Percentiles rank a stretch among this genome's conserved stretches.
Evolutionary conservation across 1,139 yeast species (phyloP).

Genomic region (Yamadazyma trypodendri): DNA sequence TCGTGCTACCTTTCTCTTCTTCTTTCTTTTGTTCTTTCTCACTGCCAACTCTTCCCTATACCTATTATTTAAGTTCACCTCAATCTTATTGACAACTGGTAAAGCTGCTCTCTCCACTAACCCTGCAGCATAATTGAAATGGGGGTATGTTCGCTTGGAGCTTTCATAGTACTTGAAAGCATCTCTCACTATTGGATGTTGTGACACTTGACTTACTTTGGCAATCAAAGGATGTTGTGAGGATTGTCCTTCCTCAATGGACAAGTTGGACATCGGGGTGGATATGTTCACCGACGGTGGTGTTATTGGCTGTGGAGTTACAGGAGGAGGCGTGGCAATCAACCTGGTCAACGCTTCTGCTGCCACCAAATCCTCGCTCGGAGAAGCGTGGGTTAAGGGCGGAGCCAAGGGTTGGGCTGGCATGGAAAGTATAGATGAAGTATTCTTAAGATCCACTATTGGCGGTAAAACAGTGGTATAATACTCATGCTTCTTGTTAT

Average conservation of each 20-base stretch:
- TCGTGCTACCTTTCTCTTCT: slow-evolving; percentile 23
- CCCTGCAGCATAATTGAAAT: slow-evolving; percentile 67
- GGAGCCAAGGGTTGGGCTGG: not conserved
- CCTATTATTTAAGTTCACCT: slow-evolving; percentile 42
- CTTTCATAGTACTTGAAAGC: slow-evolving; percentile 61
- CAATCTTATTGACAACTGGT: slow-evolving; percentile 54
- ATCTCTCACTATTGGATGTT: slow-evolving; percentile 52
- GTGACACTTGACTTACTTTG: slow-evolving; percentile 43
- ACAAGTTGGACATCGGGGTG: slow-evolving; percentile 16
- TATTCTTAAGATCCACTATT: not conserved
- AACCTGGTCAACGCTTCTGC: slow-evolving; percentile 40
- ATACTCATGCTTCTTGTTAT: not conserved
- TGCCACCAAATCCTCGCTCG: slow-evolving; percentile 21
- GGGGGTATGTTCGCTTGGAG: slow-evolving; percentile 52
- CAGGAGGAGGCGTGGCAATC: slow-evolving; percentile 16
- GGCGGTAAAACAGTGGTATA: not conserved
- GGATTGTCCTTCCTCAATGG: slow-evolving; percentile 13
- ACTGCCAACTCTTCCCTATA: slow-evolving; percentile 29
- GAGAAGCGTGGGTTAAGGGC: not conserved
- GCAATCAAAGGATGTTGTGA: slow-evolving; percentile 40
- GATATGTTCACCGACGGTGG: slow-evolving; percentile 13
- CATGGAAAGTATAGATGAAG: not conserved
- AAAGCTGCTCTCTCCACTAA: slow-evolving; percentile 62
- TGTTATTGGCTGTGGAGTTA: slow-evolving; percentile 9
- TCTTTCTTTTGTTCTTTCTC: slow-evolving; percentile 14